These are phyloP conservation scores for Xylariaceae sp. DNA, from an alignment of 2,329 filamentous ascomycete species.

Conservation along the genomic window DNA sequence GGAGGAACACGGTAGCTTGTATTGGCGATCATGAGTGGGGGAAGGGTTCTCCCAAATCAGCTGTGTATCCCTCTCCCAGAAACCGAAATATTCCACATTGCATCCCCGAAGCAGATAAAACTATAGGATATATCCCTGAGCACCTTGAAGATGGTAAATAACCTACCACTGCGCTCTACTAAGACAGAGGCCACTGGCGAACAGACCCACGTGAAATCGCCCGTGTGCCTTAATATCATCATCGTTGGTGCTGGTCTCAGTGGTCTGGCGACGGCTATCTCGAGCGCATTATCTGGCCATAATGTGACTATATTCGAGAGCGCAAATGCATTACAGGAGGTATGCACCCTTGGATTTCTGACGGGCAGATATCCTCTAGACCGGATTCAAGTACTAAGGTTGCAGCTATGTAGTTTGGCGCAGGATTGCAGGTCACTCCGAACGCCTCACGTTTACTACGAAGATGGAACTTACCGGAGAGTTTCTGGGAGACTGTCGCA, in stretches of 20 bases:
- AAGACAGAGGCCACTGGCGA: neutral
- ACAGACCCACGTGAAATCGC: constrained; percentile 12
- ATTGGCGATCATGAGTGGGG: neutral
- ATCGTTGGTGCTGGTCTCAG: constrained; percentile 52
- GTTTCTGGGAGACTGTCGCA: constrained; percentile 47
- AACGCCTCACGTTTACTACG: constrained; percentile 58
- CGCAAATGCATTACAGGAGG: constrained; percentile 48
- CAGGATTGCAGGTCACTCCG: constrained; percentile 60
- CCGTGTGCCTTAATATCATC: constrained; percentile 44
- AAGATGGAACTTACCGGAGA: constrained; percentile 56
- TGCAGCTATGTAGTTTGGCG: constrained; percentile 50
- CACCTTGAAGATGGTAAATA: constrained; percentile 7
- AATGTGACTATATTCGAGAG: constrained; percentile 51
- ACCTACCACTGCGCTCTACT: neutral
- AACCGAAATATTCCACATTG: neutral
- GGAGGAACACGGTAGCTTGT: neutral
- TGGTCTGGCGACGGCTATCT: constrained; percentile 50
- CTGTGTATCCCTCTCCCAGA: no score
- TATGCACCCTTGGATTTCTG: no score
- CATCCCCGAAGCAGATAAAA: neutral
- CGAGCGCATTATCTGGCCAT: constrained; percentile 47
- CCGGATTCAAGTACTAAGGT: neutral
- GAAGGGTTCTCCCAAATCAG: no score
- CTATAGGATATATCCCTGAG: neutral
- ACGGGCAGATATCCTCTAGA: no score